Percentiles rank a stretch among this genome's conserved stretches.
These are phyloP conservation scores for Trichoderma oligosporum DNA, from an alignment of 2,329 filamentous ascomycete genomes.

Conservation along the genomic window DNA sequence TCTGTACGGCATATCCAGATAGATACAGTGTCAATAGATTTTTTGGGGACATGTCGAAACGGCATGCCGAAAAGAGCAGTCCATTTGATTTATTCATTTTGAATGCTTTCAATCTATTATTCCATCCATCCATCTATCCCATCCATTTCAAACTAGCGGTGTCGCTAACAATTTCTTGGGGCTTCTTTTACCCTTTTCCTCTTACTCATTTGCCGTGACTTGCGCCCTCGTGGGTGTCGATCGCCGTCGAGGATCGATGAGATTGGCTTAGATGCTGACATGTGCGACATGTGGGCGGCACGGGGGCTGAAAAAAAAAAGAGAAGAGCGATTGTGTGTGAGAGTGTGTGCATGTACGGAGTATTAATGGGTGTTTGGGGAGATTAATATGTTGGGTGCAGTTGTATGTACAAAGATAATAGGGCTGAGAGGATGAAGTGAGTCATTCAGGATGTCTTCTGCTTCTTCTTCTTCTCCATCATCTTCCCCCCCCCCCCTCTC, in stretches of 20 bases:
- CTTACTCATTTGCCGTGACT: background rate
- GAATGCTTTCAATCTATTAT: background rate
- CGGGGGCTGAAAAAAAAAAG: background rate
- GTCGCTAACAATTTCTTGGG: slow-evolving; percentile 4
- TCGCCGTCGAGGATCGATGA: background rate
- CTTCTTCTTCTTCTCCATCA: too few relatives aligned
- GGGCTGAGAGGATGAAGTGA: too few relatives aligned
- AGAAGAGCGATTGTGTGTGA: background rate
- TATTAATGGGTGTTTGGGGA: too few relatives aligned
- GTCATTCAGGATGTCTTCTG: too few relatives aligned
- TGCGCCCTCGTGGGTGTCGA: slow-evolving; percentile 4
- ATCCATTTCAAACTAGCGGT: slow-evolving; percentile 8
- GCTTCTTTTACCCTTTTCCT: background rate
- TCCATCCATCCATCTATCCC: too few relatives aligned
- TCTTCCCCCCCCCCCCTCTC: too few relatives aligned
- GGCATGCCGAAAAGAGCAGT: background rate
- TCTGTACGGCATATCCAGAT: too few relatives aligned
- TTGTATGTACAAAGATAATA: too few relatives aligned
- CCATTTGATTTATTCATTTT: background rate
- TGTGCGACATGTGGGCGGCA: slow-evolving; percentile 9
- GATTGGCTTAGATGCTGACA: slow-evolving; percentile 14
- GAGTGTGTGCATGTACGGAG: background rate
- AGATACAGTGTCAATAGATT: background rate
- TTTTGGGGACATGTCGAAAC: background rate
- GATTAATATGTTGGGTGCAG: too few relatives aligned